phyloP scores from a whole-genome alignment of 1,139 yeast species.

The Yarrowia galli region DNA sequence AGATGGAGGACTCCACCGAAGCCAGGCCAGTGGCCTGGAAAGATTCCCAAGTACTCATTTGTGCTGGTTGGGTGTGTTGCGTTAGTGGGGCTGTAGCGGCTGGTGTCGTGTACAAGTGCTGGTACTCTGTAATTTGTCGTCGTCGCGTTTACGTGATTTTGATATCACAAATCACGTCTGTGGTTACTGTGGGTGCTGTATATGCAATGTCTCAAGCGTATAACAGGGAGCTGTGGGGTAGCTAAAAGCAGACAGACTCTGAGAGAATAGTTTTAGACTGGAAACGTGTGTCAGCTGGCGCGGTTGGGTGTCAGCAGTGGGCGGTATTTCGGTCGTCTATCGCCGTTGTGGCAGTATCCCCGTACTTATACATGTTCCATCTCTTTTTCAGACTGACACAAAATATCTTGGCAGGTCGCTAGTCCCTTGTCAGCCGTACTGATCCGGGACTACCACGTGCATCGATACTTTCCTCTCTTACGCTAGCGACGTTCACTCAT shows the following conservation, averaged over 20 bases:
- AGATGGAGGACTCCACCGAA: slow-evolving; percentile 43
- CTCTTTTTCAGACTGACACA: slow-evolving; percentile 7
- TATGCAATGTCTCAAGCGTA: slow-evolving; percentile 6
- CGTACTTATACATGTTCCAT: neutral
- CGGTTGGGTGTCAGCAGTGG: neutral
- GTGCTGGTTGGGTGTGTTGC: neutral
- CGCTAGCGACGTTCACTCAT: slow-evolving; percentile 12
- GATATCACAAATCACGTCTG: neutral
- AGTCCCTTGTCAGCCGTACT: slow-evolving; percentile 37
- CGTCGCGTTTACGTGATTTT: neutral
- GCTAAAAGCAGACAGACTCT: slow-evolving; percentile 19
- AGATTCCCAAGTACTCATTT: slow-evolving; percentile 32
- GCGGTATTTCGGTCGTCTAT: neutral
- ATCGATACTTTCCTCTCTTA: slow-evolving; percentile 11
- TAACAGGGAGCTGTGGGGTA: slow-evolving; percentile 3
- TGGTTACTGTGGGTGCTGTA: neutral
- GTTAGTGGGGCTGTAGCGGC: no score
- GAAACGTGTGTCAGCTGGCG: neutral
- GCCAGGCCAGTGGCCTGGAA: slow-evolving; percentile 41
- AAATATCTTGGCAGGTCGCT: slow-evolving; percentile 12
- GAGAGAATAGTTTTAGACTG: slow-evolving; percentile 7
- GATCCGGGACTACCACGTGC: slow-evolving; percentile 24
- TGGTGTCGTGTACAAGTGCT: neutral
- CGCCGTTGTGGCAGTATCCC: neutral
- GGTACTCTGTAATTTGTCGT: no score